phyloP scores from a whole-genome alignment of 129 eudicot genomes.

The Centrapalus pauciflorus region DNA sequence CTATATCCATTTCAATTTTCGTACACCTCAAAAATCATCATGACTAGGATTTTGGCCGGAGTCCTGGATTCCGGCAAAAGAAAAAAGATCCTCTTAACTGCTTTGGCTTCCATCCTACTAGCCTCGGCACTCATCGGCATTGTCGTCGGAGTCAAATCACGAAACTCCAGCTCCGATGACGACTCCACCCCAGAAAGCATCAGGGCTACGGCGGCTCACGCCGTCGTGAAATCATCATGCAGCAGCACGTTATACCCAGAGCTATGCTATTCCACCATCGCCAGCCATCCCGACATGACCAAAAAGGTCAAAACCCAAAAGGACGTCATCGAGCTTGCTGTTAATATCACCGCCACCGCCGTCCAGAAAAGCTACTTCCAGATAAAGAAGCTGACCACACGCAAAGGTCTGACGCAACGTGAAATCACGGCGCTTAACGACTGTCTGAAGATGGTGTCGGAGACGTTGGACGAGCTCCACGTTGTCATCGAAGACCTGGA shows the following conservation, averaged over 20 bases:
- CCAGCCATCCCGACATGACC: constrained; percentile 32
- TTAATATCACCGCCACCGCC: constrained; percentile 41
- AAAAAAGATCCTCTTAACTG: constrained; percentile 33
- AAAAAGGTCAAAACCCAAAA: constrained; percentile 40
- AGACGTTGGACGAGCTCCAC: constrained; percentile 64
- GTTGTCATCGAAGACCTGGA: constrained; percentile 42
- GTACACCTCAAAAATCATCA: not conserved
- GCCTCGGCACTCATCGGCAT: constrained; percentile 49
- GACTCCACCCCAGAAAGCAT: constrained; percentile 1
- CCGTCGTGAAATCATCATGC: constrained; percentile 60
- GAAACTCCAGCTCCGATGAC: not conserved
- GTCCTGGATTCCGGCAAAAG: constrained; percentile 32
- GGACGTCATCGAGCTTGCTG: constrained; percentile 59
- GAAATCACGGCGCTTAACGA: constrained; percentile 71
- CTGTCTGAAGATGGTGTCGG: constrained; percentile 58
- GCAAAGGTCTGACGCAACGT: constrained; percentile 41
- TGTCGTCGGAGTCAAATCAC: constrained; percentile 45
- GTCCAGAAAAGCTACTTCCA: constrained; percentile 43
- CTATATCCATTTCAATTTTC: not conserved
- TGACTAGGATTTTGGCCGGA: constrained; percentile 27
- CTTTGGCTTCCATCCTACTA: constrained; percentile 40
- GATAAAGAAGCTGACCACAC: constrained; percentile 34
- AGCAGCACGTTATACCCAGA: constrained; percentile 69
- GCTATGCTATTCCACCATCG: constrained; percentile 58
- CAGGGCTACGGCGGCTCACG: constrained; percentile 37